These are phyloP conservation scores for maize (Zea mays) DNA, from an alignment of 176 grass and related monocot genomes.

Conservation along the genomic window Zm-B73-REFERENCE-NAM-5.0 NC_050099.1:168386501-168387000, in stretches of 20 bases:
- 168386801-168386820: slow-evolving; percentile 8
- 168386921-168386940: slow-evolving; percentile 14
- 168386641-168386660: background rate
- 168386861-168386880: background rate
- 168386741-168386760: background rate
- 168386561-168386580: slow-evolving; percentile 23
- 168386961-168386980: slow-evolving; percentile 22
- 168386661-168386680: slow-evolving; percentile 19
- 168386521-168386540: background rate
- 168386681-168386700: slow-evolving; percentile 5
- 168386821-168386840: background rate
- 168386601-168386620: slow-evolving; percentile 17
- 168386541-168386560: background rate
- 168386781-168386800: background rate
- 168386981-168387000: slow-evolving; percentile 19
- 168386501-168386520: background rate
- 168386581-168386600: background rate
- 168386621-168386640: background rate
- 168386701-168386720: background rate
- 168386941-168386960: slow-evolving; percentile 11
- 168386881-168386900: slow-evolving; percentile 5
- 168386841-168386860: slow-evolving; percentile 22
- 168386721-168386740: slow-evolving; percentile 29
- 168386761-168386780: background rate
- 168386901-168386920: slow-evolving; percentile 4